Percentiles rank a stretch among this genome's conserved stretches.
phyloP scores from a whole-genome alignment of 257 asterid genomes.

The Oldenlandia corymbosa region DNA sequence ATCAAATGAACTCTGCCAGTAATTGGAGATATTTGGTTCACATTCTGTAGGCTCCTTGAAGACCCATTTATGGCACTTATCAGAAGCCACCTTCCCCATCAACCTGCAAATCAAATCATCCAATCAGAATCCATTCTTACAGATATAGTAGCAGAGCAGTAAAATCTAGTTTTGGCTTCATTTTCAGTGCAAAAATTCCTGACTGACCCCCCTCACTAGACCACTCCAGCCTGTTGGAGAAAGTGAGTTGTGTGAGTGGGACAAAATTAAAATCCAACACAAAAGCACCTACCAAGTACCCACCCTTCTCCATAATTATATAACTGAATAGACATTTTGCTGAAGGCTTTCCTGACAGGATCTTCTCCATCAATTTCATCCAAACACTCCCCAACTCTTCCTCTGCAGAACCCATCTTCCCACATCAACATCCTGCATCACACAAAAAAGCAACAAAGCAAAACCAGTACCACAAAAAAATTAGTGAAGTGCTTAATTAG shows the following conservation, averaged over 20 bases:
- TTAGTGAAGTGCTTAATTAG: not conserved
- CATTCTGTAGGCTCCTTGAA: slow-evolving; percentile 96
- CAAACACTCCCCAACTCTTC: slow-evolving; percentile 66
- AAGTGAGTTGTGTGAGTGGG: slow-evolving; percentile 25
- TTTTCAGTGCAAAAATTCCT: not conserved
- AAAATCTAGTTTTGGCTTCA: slow-evolving; percentile 9
- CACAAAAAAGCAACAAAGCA: slow-evolving; percentile 1
- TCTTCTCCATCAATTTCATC: slow-evolving; percentile 91
- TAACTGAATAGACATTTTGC: slow-evolving; percentile 98
- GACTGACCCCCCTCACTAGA: not conserved
- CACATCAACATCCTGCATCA: slow-evolving; percentile 99
- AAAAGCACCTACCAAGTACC: slow-evolving; percentile 97
- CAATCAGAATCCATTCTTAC: slow-evolving; percentile 27
- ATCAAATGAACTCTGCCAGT: slow-evolving; percentile 99
- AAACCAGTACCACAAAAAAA: slow-evolving; percentile 12
- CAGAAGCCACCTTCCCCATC: slow-evolving; percentile 99
- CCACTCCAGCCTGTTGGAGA: slow-evolving; percentile 10
- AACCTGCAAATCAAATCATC: slow-evolving; percentile 64
- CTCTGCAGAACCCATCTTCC: slow-evolving; percentile 99
- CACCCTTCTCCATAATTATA: slow-evolving; percentile 99
- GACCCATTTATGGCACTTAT: slow-evolving; percentile 99
- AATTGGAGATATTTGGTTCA: slow-evolving; percentile 94
- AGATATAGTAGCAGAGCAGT: slow-evolving; percentile 18
- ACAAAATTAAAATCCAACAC: slow-evolving; percentile 38
- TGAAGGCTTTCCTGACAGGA: slow-evolving; percentile 91